Evolutionary conservation across 1,139 yeast genomes (phyloP), one percentile per base, ranked within the genome.

Genomic region (Pneumocystis wakefieldiae): DNA sequence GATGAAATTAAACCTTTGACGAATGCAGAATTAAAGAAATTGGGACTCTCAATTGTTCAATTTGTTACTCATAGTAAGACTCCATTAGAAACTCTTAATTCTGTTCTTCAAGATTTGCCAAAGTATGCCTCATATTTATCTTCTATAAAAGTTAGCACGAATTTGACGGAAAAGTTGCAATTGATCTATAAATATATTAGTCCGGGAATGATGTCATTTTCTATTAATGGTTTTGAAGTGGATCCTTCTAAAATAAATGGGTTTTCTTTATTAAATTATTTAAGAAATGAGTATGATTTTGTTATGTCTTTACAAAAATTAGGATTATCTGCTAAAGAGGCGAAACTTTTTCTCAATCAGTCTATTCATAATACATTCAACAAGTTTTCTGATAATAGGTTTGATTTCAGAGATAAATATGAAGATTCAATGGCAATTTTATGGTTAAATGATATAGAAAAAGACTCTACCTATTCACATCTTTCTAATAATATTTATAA

Each of bases 381-480:
- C 62, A 62, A 62, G 39, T 65, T 67, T 29, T 61, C 60, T 7
- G 68, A 61, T 60, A 70, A 77, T 15, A 67, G 78, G 29, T 76
- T 71, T 65, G 86, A 84, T 68, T 71, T 79, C 38, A 76, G 78
- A 65, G 71, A 80, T 41, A 55, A 58, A 7, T 59, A 61, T 29
- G 70, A 68, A 59, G 68, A 69, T 6, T 71, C 75, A 14, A 67
- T 69, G 0, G 78, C 78, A 57, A 81, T 91, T 7, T 78, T 86
- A 0, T 91, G 85, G 76, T 78, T 91, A 68, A 94, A 91, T 70
- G 86, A 92, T 73, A 74, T 92, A 14, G 95, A 85, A 68, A 71
- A 68, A 0, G 96, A 90, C 69, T 10, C 55, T 71, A 72, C 0
- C 76, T 76, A 55, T 91, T 87, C 71, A 70, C 72, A 1, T 72